Evolutionary conservation across 2,329 filamentous ascomycete species (phyloP), one percentile per base, ranked within the genome.

Genomic region (Calonectria pteridis): DNA sequence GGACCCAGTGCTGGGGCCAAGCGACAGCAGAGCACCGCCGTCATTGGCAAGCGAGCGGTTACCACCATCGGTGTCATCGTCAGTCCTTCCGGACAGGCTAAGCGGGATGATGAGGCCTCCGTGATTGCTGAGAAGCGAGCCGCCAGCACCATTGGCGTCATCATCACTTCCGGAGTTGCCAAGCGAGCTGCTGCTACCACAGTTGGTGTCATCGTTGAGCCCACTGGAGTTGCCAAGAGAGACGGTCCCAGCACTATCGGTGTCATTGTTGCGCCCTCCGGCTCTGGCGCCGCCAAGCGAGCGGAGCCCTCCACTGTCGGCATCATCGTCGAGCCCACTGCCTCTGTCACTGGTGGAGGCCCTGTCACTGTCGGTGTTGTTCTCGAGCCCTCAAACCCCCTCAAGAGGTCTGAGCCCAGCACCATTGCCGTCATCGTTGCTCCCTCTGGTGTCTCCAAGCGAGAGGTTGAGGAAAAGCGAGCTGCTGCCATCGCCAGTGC

Each of bases 351-450:
- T 2, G 14, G 55, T 6, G 26, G n/a, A 10, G 55, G 55, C 13
- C 35, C 55, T 18, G 14, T 62, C 23, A 62, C 55, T 26, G 55
- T 62, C 6, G 55, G 55, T 9, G 13, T 62, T 14, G 26, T 62
- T 29, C 10, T 62, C 37, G 55, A 62, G 18, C 55, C 55, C 55
- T 62, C 55, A 33, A 62, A 62, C 55, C 55, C 55, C 23, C 55
- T 62, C 55, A 62, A 62, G 35, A 20, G 35, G 13, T 35, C 55
- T 20, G 55, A 62, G 55, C 33, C 55, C 11, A 62, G 33, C 23
- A 62, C 55, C 26, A 62, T 62, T n/a, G 55, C 33, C n/a, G 35
- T 40, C 31, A 62, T 62, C 9, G 10, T 62, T 28, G 55, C 23
- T 35, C 55, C 55, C 55, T 62, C 55, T 5, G 37, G 33, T 1